These are phyloP conservation scores for Microbotryum silenes-acaulis DNA, from an alignment of 1,284 basidiomycete genomes.

Conservation along the genomic window DNA sequence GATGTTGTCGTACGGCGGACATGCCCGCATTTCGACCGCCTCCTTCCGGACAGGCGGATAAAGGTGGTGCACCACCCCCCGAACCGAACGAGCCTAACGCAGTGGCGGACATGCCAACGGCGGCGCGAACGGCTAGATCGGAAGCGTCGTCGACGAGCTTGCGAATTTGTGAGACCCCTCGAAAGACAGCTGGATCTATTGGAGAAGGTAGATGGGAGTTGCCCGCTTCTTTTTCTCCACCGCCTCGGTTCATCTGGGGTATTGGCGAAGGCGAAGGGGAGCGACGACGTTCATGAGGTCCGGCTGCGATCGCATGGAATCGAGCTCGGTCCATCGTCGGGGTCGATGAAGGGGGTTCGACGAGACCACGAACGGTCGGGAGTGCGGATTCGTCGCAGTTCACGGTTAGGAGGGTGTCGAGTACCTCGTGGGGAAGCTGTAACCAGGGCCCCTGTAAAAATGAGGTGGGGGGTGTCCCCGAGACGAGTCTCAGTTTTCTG, in stretches of 20 bases:
- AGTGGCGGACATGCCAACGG: constrained; percentile 63
- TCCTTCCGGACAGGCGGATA: not conserved
- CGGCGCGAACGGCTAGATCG: constrained; percentile 68
- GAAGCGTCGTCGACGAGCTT: constrained; percentile 72
- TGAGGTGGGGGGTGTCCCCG: not conserved
- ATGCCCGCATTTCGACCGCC: constrained; percentile 42
- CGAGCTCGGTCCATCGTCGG: constrained; percentile 12
- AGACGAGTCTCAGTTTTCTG: too few species aligned
- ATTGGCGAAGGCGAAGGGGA: constrained; percentile 27
- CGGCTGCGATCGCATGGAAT: not conserved
- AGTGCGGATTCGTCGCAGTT: constrained; percentile 51
- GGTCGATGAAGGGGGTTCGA: constrained; percentile 23
- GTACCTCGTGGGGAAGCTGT: constrained; percentile 68
- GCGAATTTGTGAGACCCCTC: constrained; percentile 60
- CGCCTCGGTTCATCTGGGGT: constrained; percentile 46
- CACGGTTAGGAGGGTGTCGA: constrained; percentile 65
- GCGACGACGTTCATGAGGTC: not conserved
- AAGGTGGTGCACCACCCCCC: not conserved
- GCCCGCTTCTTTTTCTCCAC: not conserved
- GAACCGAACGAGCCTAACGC: constrained; percentile 49
- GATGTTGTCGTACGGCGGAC: constrained; percentile 68
- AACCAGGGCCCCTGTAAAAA: constrained; percentile 66
- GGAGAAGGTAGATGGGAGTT: constrained; percentile 52
- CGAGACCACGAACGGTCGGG: constrained; percentile 11
- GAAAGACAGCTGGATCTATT: constrained; percentile 73